Base-by-base conservation (phyloP, 768 basidiomycete genomes). In the Termitomyces eurrhizus region DNA sequence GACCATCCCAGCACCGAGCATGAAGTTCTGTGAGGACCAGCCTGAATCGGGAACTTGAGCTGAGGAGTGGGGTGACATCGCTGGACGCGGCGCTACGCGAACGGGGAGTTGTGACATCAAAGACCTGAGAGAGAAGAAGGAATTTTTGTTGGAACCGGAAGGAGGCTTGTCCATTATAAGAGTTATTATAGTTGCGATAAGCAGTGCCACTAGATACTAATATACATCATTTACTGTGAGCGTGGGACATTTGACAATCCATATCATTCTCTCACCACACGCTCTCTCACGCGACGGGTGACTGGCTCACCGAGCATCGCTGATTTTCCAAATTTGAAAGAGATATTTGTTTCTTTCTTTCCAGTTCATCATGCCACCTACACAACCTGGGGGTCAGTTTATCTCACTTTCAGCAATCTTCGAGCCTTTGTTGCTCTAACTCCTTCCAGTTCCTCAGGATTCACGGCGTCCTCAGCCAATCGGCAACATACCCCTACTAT, bases 401-500 rank as follows among this genome's bases (percentile, higher is more conserved):
- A 14, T 52, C n/a, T 29, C 21, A 21, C 24, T 45, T 52, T 33
- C 8, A 44, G n/a, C 42, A 18, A 16, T 14, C 33, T 51, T 21
- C 9, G 8, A 12, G 46, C 24, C 32, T 16, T 7, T 62, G 32
- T 7, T 62, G 32, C 24, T n/a, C 9, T n/a, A 36, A 16, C 14
- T 48, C 21, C 29, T 21, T 56, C 18, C 66, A 89, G 88, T 83
- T 68, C 85, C 87, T n/a, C 78, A 78, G 35, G 75, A 76, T 48
- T 79, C 83, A 11, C 82, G 79, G 11, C 87, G 84, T 66, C 86
- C 87, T 11, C 79, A 89, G 62, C 88, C 88, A 16, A 75, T 88
- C 56, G 87, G 86, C 18, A 83, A 79, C 65, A 74, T 80, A 62
- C 73, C 80, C 24, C 56, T 85, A 61, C 72, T 89, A 4, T 72